Percentiles rank a stretch among this genome's conserved stretches.
phyloP scores from a whole-genome alignment of 2,329 filamentous ascomycete species.

The Scytalidium lignicola region DNA sequence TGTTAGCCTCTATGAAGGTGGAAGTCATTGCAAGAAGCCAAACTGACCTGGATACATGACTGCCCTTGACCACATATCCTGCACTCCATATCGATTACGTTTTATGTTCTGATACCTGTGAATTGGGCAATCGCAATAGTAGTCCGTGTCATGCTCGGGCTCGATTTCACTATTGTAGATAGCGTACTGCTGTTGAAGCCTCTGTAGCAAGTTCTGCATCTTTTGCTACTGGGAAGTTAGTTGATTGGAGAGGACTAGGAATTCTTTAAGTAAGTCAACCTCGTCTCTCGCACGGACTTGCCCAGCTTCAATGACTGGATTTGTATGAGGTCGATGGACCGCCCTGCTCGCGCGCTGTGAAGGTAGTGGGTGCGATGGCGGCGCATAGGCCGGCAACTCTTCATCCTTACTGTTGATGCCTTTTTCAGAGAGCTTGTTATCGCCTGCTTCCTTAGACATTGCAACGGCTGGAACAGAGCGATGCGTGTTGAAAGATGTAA shows the following conservation, averaged over 20 bases:
- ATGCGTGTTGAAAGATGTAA: conserved; percentile 53
- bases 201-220: conserved; percentile 37
- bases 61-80: conserved; percentile 38
- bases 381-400: not conserved
- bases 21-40: conserved; percentile 17
- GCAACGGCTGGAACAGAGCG: not conserved
- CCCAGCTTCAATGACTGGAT: conserved; percentile 34
- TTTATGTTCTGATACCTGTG: conserved; percentile 35
- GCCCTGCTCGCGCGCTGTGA: too few relatives aligned
- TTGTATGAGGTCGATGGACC: conserved; percentile 26
- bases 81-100: conserved; percentile 30
- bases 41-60: conserved; percentile 42
- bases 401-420: not conserved
- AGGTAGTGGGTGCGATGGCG: not conserved
- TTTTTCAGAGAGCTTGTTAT: not conserved
- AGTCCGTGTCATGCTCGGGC: conserved; percentile 38
- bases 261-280: too few relatives aligned
- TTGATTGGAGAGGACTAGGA: not conserved
- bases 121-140: conserved; percentile 34
- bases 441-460: not conserved
- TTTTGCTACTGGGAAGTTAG: conserved; percentile 28
- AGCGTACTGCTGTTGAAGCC: conserved; percentile 31
- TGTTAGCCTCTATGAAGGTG: conserved; percentile 17
- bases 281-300: conserved; percentile 34
- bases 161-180: conserved; percentile 43